A percentile compares a stretch with the other conserved stretches of the same genome.
Conservation (phyloP, 2,329 filamentous ascomycete genomes). For the Colletotrichum navitas region DNA sequence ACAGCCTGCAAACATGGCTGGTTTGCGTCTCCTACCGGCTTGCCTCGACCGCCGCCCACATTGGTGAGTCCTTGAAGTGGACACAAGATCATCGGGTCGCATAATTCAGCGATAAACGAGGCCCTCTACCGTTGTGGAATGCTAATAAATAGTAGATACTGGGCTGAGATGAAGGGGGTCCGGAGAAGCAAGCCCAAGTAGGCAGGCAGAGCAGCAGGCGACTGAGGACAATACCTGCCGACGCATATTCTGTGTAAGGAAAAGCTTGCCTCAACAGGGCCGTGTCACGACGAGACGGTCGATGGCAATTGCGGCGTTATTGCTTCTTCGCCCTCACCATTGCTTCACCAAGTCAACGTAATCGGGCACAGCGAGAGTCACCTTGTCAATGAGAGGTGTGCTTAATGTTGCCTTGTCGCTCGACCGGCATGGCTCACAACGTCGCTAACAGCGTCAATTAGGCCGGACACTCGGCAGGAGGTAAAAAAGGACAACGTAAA, state of each 20-base stretch:
- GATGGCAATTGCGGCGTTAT: not conserved
- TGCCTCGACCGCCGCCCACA: not conserved
- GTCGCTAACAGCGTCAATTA: not conserved
- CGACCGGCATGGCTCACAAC: not conserved
- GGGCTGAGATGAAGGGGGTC: constrained; percentile 1
- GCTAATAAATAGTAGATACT: not conserved
- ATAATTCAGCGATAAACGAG: constrained; percentile 7
- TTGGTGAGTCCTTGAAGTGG: not conserved
- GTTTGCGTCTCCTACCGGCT: not conserved
- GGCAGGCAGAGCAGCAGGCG: not conserved
- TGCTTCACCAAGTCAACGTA: not conserved
- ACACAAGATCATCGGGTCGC: not conserved
- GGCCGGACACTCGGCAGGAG: not conserved
- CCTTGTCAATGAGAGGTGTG: not conserved
- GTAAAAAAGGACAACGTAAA: no score
- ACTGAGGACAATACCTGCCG: not conserved
- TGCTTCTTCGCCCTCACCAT: constrained; percentile 7
- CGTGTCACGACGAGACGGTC: not conserved
- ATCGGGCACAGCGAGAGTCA: not conserved
- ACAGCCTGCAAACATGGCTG: not conserved
- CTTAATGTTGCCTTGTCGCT: not conserved
- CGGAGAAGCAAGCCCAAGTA: not conserved
- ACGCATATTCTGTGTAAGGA: not conserved
- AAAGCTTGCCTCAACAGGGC: not conserved
- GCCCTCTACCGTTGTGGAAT: not conserved